Conservation (phyloP, 1,284 basidiomycete species). For the Tremellales sp. region DNA sequence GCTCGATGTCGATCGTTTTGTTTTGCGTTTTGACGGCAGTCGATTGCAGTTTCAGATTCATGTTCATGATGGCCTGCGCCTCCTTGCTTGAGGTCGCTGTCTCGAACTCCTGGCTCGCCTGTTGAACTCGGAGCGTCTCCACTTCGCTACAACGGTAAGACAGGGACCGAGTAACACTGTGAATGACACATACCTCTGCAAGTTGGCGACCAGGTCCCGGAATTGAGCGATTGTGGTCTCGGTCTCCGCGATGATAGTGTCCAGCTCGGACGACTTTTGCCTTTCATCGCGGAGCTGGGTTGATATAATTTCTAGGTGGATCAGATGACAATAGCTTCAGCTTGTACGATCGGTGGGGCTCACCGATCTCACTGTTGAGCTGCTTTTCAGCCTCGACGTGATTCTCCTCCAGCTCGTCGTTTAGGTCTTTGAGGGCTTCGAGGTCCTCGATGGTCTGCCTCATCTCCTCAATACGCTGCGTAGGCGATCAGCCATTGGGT, state of each 20-base stretch:
- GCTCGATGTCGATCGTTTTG: conserved; percentile 78
- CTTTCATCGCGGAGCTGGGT: conserved; percentile 63
- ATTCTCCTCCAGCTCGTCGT: conserved; percentile 95
- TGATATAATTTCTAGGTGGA: conserved; percentile 71
- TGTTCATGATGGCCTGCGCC: conserved; percentile 76
- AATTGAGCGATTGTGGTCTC: conserved; percentile 85
- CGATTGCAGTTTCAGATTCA: conserved; percentile 88
- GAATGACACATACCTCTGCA: conserved; percentile 61
- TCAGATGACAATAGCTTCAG: no score
- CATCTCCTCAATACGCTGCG: conserved; percentile 97
- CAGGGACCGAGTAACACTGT: no score
- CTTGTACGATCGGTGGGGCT: conserved; percentile 18
- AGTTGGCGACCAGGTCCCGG: conserved; percentile 75
- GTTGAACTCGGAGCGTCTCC: conserved; percentile 71
- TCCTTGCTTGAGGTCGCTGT: conserved; percentile 69
- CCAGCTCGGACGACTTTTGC: conserved; percentile 62
- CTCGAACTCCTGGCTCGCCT: conserved; percentile 75
- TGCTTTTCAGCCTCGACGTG: conserved; percentile 91
- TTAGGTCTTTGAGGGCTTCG: conserved; percentile 91
- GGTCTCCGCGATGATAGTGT: conserved; percentile 75
- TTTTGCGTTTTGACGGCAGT: conserved; percentile 83
- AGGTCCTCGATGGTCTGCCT: conserved; percentile 90
- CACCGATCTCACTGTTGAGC: conserved; percentile 83
- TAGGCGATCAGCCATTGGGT: conserved; percentile 8
- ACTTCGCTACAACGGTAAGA: conserved; percentile 78